Conservation (phyloP, 2,329 filamentous ascomycete genomes). For the Colletotrichum filicis region DNA sequence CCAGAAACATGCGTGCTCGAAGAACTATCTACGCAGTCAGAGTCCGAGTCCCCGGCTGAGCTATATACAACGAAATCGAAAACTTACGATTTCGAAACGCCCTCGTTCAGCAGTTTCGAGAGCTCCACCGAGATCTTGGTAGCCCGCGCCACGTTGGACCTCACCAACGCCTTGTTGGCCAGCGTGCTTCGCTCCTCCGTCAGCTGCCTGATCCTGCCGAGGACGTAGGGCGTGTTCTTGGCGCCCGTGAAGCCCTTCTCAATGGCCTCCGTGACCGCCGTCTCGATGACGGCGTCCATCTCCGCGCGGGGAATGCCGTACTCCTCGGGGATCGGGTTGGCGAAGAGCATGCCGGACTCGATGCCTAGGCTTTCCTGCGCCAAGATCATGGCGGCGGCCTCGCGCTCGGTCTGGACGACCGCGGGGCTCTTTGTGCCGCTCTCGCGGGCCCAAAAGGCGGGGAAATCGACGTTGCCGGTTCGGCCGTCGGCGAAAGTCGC, state of each 20-base stretch:
- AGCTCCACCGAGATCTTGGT: conserved; percentile 66
- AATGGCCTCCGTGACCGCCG: conserved; percentile 73
- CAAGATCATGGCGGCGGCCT: conserved; percentile 90
- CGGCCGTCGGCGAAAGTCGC: conserved; percentile 91
- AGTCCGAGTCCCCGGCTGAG: conserved; percentile 27
- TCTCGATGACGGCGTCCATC: conserved; percentile 76
- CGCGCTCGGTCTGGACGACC: conserved; percentile 77
- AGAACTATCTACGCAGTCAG: conserved; percentile 37
- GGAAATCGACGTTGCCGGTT: conserved; percentile 80
- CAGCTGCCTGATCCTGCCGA: conserved; percentile 82
- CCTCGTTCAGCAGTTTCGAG: conserved; percentile 44
- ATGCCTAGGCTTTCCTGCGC: conserved; percentile 80
- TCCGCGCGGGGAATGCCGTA: conserved; percentile 75
- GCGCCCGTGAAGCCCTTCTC: conserved; percentile 76
- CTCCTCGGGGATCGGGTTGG: conserved; percentile 84
- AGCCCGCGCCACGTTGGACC: conserved; percentile 64
- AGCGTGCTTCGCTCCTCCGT: conserved; percentile 76
- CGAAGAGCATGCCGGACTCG: conserved; percentile 84
- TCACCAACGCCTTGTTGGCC: conserved; percentile 76
- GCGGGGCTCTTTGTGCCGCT: conserved; percentile 85
- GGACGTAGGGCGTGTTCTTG: conserved; percentile 86
- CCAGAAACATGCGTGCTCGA: conserved; percentile 28
- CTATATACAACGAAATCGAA: conserved; percentile 36
- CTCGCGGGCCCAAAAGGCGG: conserved; percentile 91
- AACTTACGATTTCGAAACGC: conserved; percentile 23